Conservation (phyloP, 192 early-diverging fungal genomes). For the Podila minutissima region DNA sequence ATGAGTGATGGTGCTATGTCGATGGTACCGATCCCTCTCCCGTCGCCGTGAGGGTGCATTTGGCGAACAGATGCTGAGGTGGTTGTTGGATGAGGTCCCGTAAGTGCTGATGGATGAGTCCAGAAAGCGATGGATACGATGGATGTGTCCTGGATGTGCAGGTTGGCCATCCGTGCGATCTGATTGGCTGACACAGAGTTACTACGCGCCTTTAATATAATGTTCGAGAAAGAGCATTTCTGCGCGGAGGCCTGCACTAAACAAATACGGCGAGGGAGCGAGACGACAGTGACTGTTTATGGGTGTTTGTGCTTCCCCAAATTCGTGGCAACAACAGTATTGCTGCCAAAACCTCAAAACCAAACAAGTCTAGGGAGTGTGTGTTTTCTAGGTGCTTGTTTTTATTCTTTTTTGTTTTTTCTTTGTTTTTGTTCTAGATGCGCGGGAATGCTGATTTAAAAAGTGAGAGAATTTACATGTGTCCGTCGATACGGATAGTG, state of each 20-base stretch:
- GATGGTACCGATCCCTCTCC: too few species aligned
- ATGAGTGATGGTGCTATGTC: too few species aligned
- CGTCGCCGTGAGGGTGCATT: background rate
- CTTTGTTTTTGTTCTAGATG: constrained; percentile 2
- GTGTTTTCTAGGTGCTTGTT: background rate
- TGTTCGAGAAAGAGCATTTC: constrained; percentile 2
- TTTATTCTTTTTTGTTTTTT: background rate
- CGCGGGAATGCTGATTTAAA: too few species aligned
- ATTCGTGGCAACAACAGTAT: too few species aligned
- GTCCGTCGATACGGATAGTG: constrained; percentile 40
- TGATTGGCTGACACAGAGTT: constrained; percentile 35
- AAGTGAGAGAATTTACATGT: constrained; percentile 12
- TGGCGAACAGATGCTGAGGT: background rate
- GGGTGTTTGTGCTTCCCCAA: too few species aligned
- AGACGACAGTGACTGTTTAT: background rate
- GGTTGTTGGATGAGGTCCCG: background rate
- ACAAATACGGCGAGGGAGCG: constrained; percentile 2
- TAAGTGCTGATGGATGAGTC: constrained; percentile 29
- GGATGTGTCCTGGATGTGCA: constrained; percentile 11
- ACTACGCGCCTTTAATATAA: constrained; percentile 6
- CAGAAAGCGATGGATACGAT: background rate
- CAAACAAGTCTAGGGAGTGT: too few species aligned
- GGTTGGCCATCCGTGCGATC: constrained; percentile 6
- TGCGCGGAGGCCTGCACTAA: background rate
- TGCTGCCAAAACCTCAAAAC: too few species aligned